A percentile compares a stretch with the other conserved stretches of the same genome.
phyloP scores from a whole-genome alignment of 768 basidiomycete genomes.

The Xerocomellus chrysenteron region DNA sequence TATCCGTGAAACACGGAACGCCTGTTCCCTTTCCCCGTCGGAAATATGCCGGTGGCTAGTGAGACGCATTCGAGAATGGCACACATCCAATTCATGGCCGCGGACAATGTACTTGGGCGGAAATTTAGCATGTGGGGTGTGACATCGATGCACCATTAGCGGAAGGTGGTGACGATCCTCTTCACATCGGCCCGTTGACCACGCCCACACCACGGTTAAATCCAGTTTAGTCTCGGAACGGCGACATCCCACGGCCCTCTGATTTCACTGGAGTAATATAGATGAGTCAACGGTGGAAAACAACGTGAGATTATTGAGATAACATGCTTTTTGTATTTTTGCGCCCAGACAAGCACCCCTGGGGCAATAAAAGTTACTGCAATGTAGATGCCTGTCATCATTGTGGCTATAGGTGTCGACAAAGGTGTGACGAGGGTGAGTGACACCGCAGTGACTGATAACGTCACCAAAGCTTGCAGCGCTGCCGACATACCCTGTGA shows the following conservation, averaged over 20 bases:
- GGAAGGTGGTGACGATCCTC: slow-evolving; percentile 29
- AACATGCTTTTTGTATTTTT: slow-evolving; percentile 82
- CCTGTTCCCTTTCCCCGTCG: slow-evolving; percentile 10
- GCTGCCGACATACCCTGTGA: slow-evolving; percentile 46
- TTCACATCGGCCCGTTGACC: slow-evolving; percentile 27
- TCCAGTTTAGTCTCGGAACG: slow-evolving; percentile 63
- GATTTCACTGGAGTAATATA: slow-evolving; percentile 63
- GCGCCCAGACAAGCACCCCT: slow-evolving; percentile 76
- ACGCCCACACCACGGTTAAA: slow-evolving; percentile 23
- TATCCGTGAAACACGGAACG: not conserved
- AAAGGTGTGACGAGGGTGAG: slow-evolving; percentile 52
- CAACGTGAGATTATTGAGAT: slow-evolving; percentile 5
- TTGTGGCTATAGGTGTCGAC: slow-evolving; percentile 52
- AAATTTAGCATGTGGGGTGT: slow-evolving; percentile 21
- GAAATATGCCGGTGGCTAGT: slow-evolving; percentile 8
- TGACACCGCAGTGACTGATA: slow-evolving; percentile 48
- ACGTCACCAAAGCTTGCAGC: slow-evolving; percentile 54
- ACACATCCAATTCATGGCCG: slow-evolving; percentile 18
- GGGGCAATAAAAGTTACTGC: slow-evolving; percentile 74
- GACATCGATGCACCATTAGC: slow-evolving; percentile 16
- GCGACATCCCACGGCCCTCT: slow-evolving; percentile 91
- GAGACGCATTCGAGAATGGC: not conserved
- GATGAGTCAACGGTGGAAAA: slow-evolving; percentile 13
- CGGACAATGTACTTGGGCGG: slow-evolving; percentile 26
- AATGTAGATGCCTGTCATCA: slow-evolving; percentile 50